Evolutionary conservation across 306 rosid species (phyloP).

Genomic region (Cucurbita maxima): DNA sequence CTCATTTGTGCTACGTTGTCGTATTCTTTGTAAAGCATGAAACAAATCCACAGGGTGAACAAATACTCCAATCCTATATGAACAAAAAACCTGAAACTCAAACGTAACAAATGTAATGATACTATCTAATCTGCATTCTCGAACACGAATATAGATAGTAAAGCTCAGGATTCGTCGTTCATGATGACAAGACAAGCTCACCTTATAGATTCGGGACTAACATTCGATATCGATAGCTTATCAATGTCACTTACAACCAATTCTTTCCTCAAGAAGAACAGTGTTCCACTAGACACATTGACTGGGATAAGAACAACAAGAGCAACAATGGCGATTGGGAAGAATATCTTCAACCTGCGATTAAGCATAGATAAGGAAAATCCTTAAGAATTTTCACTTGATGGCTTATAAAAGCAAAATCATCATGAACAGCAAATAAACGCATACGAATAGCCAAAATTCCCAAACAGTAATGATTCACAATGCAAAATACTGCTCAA

Average conservation of each 20-base stretch:
- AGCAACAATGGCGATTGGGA: slow-evolving; percentile 63
- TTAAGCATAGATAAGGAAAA: background rate
- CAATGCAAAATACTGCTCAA: background rate
- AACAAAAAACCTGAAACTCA: slow-evolving; percentile 62
- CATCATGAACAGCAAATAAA: background rate
- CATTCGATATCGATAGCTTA: slow-evolving; percentile 91
- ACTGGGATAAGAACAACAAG: slow-evolving; percentile 84
- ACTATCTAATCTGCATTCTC: background rate
- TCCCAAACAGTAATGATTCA: background rate
- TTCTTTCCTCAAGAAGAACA: slow-evolving; percentile 62
- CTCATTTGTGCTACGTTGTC: slow-evolving; percentile 56
- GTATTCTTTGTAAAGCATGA: slow-evolving; percentile 68
- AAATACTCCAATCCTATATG: slow-evolving; percentile 80
- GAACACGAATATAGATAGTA: background rate
- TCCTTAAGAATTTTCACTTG: background rate
- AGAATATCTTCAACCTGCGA: slow-evolving; percentile 71
- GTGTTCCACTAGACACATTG: slow-evolving; percentile 75
- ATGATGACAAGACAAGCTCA: slow-evolving; percentile 1
- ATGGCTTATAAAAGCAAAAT: background rate
- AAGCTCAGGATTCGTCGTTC: background rate
- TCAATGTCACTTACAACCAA: slow-evolving; percentile 82
- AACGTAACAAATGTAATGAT: background rate
- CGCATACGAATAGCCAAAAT: background rate
- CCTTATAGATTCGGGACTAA: slow-evolving; percentile 66
- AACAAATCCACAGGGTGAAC: slow-evolving; percentile 75